Evolutionary conservation across 2,329 filamentous ascomycete genomes (phyloP), one percentile per base, ranked within the genome.

Genomic region (Pseudogymnoascus destructans): DNA sequence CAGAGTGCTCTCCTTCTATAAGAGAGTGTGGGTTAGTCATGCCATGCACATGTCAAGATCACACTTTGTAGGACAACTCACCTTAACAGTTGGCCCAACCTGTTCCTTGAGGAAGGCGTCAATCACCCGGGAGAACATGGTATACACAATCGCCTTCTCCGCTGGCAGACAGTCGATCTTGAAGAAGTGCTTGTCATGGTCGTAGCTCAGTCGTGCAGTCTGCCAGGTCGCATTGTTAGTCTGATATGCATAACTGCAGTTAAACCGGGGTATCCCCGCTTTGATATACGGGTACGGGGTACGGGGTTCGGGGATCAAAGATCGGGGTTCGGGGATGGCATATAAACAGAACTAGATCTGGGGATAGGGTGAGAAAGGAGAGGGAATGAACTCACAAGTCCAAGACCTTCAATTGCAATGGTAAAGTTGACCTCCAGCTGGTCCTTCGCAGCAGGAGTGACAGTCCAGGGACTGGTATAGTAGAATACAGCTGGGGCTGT

Each of bases 151-250:
- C 1, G 25, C 25, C n/a, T 52, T 30, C 25, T 52, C 46, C 5
- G 17, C 8, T 10, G 23, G 25, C 10, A 30, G 46, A 7, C 46
- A 52, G 9, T 52, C 46, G 25, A 52, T 52, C 46, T 52, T 52
- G 25, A 52, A 52, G 15, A 52, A 17, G 25, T 52, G 46, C n/a
- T 52, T 52, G 15, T 52, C 46, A 52, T 52, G 46, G 25, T 52
- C 25, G n/a, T 52, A 52, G 25, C 46, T 52, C 1, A 52, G 46
- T 19, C 23, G 46, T 11, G 46, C 25, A 30, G 23, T 19, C 46
- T 52, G 10, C 17, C 4, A 30, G 6, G 46, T 4, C 46, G 2
- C 25, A 17, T 19, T 7, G 25, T 52, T 52, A 52, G 46, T 11
- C 25, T 30, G 15, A 30, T 40, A 40, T 23, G 40, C 40, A 23